Evolutionary conservation across 441 rosid species (phyloP), one percentile per base, ranked within the genome.

Genomic region (Gossypium davidsonii): DNA sequence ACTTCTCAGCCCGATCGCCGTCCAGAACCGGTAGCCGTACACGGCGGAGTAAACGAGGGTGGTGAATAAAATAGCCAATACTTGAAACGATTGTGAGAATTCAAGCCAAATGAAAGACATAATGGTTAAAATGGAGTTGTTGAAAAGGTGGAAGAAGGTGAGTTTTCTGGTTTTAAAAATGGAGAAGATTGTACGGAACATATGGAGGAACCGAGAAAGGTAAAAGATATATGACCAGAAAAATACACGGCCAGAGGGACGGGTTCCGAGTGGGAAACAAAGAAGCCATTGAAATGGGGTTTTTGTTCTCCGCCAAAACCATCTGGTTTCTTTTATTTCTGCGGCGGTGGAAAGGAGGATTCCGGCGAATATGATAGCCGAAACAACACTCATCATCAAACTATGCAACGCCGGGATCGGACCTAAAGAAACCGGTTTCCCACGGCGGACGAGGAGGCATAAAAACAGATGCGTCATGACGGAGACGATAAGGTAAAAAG

Each of bases 141-240:
- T 83, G 70, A 90, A 84, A 0, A 91, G 84, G 86, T 87, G 93
- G 73, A 85, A 83, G 61, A 78, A 79, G 23, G 84, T 77, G 52
- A 93, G 73, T 63, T 78, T 84, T 8, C 94, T 85, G 28, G 72
- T 79, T 34, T 82, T 75, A 10, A 89, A 74, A 17, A 90, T 80
- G 26, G 89, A 67, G 75, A 90, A 79, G 63, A 91, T 65, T 1
- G 93, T 89, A 0, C 93, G 89, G 55, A 79, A 21, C 94, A 93
- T 90, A 77, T 90, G 96, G 79, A 93, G 80, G 83, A 85, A 91
- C 2, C 97, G 87, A 0, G 94, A 85, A 39, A 93, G 89, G 79
- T 93, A 93, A 79, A 89, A 93, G 18, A 81, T 74, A 78, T 93
- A 93, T 0, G 98, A 93, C 98, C 98, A 93, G 84, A 93, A 93